Evolutionary conservation across 345 rosid genomes (phyloP).

Genomic region (Rhizophora mangle): DNA sequence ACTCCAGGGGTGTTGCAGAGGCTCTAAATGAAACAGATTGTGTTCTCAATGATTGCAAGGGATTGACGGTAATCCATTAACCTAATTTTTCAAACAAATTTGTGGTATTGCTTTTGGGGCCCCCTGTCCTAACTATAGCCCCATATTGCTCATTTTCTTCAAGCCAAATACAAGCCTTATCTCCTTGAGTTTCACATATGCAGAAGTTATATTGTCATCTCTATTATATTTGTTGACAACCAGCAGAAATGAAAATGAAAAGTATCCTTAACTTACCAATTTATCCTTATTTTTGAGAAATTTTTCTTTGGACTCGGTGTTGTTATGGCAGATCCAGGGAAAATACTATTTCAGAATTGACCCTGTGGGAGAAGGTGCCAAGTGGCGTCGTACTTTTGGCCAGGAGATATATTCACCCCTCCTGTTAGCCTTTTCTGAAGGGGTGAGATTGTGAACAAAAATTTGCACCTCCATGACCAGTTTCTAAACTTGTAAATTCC

Average conservation of each 20-base stretch:
- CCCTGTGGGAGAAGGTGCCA: conserved; percentile 83
- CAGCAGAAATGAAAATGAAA: too few species aligned
- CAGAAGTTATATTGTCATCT: neutral
- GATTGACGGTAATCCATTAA: conserved; percentile 53
- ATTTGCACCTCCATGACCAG: neutral
- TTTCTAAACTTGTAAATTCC: conserved; percentile 1
- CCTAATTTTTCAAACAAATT: conserved; percentile 11
- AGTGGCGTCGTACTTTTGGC: conserved; percentile 89
- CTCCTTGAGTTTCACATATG: neutral
- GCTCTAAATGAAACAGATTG: conserved; percentile 86
- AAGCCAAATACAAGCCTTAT: conserved; percentile 1
- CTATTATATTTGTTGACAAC: too few species aligned
- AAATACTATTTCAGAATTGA: conserved; percentile 85
- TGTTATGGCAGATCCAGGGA: conserved; percentile 69
- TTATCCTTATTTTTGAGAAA: neutral
- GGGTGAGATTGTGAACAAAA: conserved; percentile 38
- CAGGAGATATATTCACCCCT: conserved; percentile 96
- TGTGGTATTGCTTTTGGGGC: neutral
- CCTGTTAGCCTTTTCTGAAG: conserved; percentile 75
- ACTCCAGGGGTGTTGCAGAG: conserved; percentile 87
- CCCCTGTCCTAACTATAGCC: neutral
- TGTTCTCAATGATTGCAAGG: conserved; percentile 57
- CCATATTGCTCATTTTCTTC: neutral
- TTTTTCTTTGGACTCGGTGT: neutral
- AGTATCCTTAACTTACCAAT: too few species aligned